phyloP scores from a whole-genome alignment of 352 stramenopile genomes.

The Aphanomyces stellatus region DNA sequence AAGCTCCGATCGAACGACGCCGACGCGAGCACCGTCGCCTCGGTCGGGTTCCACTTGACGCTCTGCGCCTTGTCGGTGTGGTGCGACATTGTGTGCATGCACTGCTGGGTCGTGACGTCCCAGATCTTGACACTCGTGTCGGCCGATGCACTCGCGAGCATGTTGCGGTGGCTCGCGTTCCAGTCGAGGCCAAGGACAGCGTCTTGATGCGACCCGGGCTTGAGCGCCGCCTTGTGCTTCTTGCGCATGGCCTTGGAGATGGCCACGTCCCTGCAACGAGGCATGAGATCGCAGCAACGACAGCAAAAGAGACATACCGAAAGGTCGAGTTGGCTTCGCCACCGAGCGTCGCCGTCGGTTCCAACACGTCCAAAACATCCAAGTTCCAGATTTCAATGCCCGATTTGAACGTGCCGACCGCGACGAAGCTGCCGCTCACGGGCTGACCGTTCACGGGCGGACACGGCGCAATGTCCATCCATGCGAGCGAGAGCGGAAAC shows the following conservation, averaged over 20 bases:
- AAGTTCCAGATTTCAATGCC: slow-evolving; percentile 99
- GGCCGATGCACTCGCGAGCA: slow-evolving; percentile 96
- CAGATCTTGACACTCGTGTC: slow-evolving; percentile 98
- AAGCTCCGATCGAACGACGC: slow-evolving; percentile 93
- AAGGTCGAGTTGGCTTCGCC: slow-evolving; percentile 84
- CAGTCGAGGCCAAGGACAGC: slow-evolving; percentile 98
- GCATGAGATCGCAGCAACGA: neutral
- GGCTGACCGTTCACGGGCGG: slow-evolving; percentile 41
- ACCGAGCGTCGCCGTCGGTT: slow-evolving; percentile 92
- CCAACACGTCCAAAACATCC: slow-evolving; percentile 97
- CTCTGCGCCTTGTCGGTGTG: slow-evolving; percentile 98
- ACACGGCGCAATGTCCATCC: slow-evolving; percentile 88
- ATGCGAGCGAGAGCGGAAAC: slow-evolving; percentile 96
- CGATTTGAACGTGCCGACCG: slow-evolving; percentile 98
- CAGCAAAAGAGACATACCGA: slow-evolving; percentile 20
- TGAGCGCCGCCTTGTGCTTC: slow-evolving; percentile 75
- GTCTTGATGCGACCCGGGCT: slow-evolving; percentile 93
- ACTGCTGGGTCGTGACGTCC: slow-evolving; percentile 88
- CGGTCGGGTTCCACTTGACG: slow-evolving; percentile 93
- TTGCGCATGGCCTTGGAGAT: slow-evolving; percentile 58
- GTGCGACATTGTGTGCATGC: slow-evolving; percentile 95
- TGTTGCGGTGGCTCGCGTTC: slow-evolving; percentile 95
- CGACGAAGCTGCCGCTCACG: slow-evolving; percentile 93
- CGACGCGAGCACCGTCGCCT: slow-evolving; percentile 94
- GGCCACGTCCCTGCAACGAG: slow-evolving; percentile 36